A percentile compares a stretch with the other conserved stretches of the same genome.
phyloP scores from a whole-genome alignment of 2,329 filamentous ascomycete genomes.

The Hymenotorrendiella dingleyae region DNA sequence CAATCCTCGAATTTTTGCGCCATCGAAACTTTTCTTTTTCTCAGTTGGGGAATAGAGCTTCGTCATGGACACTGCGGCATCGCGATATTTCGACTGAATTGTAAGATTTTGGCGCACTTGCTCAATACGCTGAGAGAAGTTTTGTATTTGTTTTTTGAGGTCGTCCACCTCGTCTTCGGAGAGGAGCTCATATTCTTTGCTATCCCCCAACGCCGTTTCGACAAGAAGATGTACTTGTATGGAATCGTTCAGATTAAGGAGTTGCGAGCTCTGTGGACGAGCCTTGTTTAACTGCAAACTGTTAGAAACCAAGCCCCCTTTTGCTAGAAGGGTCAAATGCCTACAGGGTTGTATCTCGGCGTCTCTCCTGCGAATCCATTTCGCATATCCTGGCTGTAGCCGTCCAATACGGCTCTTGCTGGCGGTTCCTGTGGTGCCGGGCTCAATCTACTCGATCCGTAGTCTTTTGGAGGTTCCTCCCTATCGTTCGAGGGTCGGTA shows the following conservation, averaged over 20 bases:
- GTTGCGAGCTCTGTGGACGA: constrained; percentile 48
- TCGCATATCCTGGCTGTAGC: constrained; percentile 51
- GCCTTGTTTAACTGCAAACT: constrained; percentile 46
- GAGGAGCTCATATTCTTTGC: constrained; percentile 75
- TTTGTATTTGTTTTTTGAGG: constrained; percentile 78
- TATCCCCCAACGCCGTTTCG: constrained; percentile 88
- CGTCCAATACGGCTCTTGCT: constrained; percentile 49
- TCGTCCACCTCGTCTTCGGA: constrained; percentile 88
- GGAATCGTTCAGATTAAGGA: constrained; percentile 60
- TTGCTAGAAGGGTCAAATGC: constrained; percentile 5
- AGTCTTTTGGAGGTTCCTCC: constrained; percentile 8
- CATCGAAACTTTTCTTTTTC: constrained; percentile 43
- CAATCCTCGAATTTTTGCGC: constrained; percentile 42
- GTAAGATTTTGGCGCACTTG: constrained; percentile 76
- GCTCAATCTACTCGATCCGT: constrained; percentile 8
- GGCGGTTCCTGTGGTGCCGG: constrained; percentile 29
- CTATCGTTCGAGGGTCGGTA: no score
- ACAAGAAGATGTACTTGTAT: constrained; percentile 88
- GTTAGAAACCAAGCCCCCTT: no score
- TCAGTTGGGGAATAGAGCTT: constrained; percentile 68
- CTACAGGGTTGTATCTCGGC: constrained; percentile 52
- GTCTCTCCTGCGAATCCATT: constrained; percentile 49
- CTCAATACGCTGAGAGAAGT: constrained; percentile 70
- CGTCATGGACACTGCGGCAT: constrained; percentile 83
- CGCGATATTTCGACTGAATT: constrained; percentile 88